These are phyloP conservation scores for Letharia lupina DNA, from an alignment of 495 filamentous ascomycete species.

Conservation along the genomic window DNA sequence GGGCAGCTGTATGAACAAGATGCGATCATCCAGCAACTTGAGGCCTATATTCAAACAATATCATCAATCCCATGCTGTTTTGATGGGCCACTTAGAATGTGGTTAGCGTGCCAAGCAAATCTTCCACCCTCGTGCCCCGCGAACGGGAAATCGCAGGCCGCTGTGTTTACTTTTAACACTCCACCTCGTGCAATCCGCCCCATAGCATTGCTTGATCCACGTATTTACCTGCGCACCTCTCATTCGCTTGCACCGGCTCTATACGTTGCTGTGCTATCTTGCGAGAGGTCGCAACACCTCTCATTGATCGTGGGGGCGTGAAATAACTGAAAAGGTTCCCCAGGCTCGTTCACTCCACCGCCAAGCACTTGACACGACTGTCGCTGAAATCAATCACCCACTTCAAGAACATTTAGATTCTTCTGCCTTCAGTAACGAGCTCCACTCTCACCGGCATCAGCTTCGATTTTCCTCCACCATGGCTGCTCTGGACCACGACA, in stretches of 20 bases:
- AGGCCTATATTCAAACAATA: constrained; percentile 6
- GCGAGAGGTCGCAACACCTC: neutral
- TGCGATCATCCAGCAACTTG: constrained; percentile 1
- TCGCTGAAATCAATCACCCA: neutral
- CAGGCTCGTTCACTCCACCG: neutral
- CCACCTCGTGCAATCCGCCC: neutral
- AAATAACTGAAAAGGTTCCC: neutral
- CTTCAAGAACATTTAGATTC: neutral
- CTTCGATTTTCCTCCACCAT: constrained; percentile 18
- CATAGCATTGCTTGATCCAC: neutral
- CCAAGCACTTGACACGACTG: neutral
- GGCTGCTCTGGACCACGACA: constrained; percentile 60
- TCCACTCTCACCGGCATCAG: neutral
- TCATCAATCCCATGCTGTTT: constrained; percentile 16
- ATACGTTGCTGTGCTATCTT: neutral
- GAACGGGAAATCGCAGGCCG: constrained; percentile 8
- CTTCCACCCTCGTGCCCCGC: constrained; percentile 9
- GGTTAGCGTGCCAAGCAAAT: constrained; percentile 19
- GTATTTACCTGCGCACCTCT: too few species aligned
- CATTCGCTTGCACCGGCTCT: neutral
- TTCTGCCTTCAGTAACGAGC: neutral
- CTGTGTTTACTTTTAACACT: constrained; percentile 6
- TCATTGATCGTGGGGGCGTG: neutral
- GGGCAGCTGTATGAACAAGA: neutral
- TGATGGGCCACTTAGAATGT: constrained; percentile 3